Base-by-base conservation (phyloP, 495 filamentous ascomycete species). In the Amorphotheca resinae region DNA sequence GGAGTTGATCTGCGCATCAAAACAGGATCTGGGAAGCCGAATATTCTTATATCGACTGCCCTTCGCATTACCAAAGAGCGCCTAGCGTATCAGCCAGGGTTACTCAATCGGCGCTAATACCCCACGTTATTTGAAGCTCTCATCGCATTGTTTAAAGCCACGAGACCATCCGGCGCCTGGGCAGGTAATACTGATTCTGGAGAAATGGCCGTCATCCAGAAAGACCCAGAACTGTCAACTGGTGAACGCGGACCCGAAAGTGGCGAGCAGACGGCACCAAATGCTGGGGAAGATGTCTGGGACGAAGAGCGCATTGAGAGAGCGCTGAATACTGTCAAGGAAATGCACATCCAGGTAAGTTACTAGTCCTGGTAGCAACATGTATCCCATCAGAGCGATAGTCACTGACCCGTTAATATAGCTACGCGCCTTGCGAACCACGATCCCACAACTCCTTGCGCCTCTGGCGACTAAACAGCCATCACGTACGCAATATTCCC, bases 361-460 rank as follows among this genome's bases (percentile, higher is more conserved):
- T 23, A 26, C 21, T 20, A 33, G 9, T 5, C n/a, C 0, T 35
- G 38, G n/a, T 6, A 17, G 18, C 46, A 26, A 22, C 38, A 48
- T n/a, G n/a, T n/a, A n/a, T n/a, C n/a, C n/a, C n/a, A n/a, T 21
- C 23, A 8, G 11, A 23, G 9, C 3, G 4, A 14, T 18, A 20
- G 4, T 33, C 23, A 16, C 48, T 45, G 3, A 45, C 20, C 22
- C 35, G n/a, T 38, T 17, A 17, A 38, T 37, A 2, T 36, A 70
- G 68, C 57, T 68, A 15, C 53, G 64, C 36, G 59, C 46, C 14
- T 48, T 70, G 25, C 60, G 66, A 43, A 64, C 63, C 7, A 61
- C 64, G 26, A 56, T 72, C 28, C 67, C 64, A 17, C 59, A 62
- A 16, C 65, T 73, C 56, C 45, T 71, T 31, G 59, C 58, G 28